phyloP scores from a whole-genome alignment of 2,329 filamentous ascomycete genomes.

The Penicillium sp. region DNA sequence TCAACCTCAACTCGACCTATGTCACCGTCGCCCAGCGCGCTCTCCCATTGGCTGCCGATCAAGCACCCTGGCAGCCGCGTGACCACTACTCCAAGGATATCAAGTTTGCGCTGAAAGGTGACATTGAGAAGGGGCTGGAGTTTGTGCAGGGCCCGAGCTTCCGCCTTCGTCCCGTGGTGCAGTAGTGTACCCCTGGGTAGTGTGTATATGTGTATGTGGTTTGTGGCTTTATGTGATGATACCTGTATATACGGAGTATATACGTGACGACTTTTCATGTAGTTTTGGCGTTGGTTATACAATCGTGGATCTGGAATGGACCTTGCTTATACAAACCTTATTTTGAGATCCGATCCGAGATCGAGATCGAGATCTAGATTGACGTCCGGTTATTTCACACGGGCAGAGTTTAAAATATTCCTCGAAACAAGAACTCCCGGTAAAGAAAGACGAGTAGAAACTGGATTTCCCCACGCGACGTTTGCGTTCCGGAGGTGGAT shows the following conservation, averaged over 20 bases:
- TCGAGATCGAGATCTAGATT: too few species aligned
- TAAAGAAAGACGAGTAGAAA: not conserved
- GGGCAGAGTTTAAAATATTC: too few species aligned
- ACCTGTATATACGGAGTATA: not conserved
- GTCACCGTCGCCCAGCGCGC: constrained; percentile 33
- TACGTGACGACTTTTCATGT: not conserved
- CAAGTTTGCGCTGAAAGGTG: constrained; percentile 38
- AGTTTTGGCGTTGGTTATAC: not conserved
- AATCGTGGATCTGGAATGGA: not conserved
- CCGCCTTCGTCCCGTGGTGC: constrained; percentile 14
- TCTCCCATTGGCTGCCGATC: constrained; percentile 40
- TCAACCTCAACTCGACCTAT: constrained; percentile 45
- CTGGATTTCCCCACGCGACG: not conserved
- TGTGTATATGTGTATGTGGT: not conserved
- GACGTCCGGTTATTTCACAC: too few species aligned
- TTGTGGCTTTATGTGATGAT: not conserved
- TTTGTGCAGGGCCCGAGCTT: constrained; percentile 21
- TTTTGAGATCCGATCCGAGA: too few species aligned
- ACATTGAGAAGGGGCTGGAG: constrained; percentile 35
- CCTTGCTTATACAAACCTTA: not conserved
- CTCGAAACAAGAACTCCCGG: too few species aligned
- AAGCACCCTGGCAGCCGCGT: constrained; percentile 41
- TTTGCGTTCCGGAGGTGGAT: not conserved
- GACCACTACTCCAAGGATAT: constrained; percentile 41
- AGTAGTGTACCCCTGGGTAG: not conserved